Conservation (phyloP, 2,329 filamentous ascomycete genomes). For the Paraphaeosphaeria sporulosa region DNA sequence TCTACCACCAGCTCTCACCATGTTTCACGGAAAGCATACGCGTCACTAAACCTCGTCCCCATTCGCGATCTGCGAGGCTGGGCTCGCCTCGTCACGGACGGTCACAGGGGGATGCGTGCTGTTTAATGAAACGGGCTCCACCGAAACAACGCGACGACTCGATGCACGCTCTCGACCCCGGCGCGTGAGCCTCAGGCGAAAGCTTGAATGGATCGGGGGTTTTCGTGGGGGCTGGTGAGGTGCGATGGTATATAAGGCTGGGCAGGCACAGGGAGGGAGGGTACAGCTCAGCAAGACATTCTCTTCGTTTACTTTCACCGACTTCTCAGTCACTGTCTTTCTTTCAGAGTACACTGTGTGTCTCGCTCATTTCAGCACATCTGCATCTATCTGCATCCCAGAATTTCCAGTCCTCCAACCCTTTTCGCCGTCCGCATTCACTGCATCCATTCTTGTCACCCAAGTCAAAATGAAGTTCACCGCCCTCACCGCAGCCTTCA, state of each 20-base stretch:
- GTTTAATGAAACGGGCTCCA: constrained; percentile 4
- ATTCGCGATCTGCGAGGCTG: constrained; percentile 1
- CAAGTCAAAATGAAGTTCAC: constrained; percentile 10
- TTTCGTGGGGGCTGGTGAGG: neutral
- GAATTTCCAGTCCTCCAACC: neutral
- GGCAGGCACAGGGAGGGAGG: neutral
- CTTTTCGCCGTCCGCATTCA: neutral
- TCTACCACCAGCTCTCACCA: too few species aligned
- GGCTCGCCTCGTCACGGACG: neutral
- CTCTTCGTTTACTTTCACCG: constrained; percentile 1
- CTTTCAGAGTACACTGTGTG: constrained; percentile 9
- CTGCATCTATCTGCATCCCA: neutral
- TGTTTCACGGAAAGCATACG: constrained; percentile 2
- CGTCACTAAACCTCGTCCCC: neutral
- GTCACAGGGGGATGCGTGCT: neutral
- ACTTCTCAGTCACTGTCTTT: neutral
- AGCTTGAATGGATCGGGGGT: neutral
- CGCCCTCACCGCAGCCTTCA: constrained; percentile 1
- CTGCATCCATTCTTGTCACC: neutral
- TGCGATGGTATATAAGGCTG: neutral
- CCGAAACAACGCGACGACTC: neutral
- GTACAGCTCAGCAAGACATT: constrained; percentile 7
- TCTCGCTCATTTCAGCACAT: constrained; percentile 1
- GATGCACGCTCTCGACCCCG: neutral
- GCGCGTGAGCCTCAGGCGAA: neutral